A percentile compares a stretch with the other conserved stretches of the same genome.
Evolutionary conservation across 2,329 filamentous ascomycete species (phyloP).

Genomic region (Penicillium aurantiogriseum): DNA sequence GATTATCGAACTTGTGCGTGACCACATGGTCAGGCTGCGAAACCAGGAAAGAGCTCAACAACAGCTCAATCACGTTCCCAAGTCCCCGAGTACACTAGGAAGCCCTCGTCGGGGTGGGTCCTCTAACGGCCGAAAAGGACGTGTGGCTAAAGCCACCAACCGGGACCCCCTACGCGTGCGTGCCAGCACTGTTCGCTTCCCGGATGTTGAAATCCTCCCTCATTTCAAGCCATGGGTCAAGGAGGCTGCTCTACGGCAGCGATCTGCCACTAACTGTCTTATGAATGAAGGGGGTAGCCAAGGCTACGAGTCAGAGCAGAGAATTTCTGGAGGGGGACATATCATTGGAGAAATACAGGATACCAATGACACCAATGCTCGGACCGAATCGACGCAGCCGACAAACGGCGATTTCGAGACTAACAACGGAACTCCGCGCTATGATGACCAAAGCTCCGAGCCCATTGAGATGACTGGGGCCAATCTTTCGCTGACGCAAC

Average conservation of each 20-base stretch:
- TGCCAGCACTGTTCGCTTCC: constrained; percentile 28
- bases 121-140: not conserved
- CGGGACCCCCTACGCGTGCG: not conserved
- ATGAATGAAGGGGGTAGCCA: not conserved
- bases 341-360: not conserved
- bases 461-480: not conserved
- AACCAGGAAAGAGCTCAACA: constrained; percentile 8
- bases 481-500: not conserved
- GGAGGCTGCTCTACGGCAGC: constrained; percentile 1
- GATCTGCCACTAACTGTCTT: not conserved
- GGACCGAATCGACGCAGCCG: not conserved
- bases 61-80: not conserved
- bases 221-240: constrained; percentile 26
- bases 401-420: not conserved
- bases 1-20: constrained; percentile 26
- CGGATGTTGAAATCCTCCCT: constrained; percentile 43
- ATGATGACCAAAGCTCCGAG: not conserved
- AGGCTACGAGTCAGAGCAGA: not conserved
- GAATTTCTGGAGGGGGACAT: not conserved
- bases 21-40: constrained; percentile 19
- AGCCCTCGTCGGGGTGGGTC: not conserved
- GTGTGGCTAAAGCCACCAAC: not conserved
- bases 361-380: not conserved
- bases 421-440: too few species aligned
- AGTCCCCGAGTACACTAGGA: not conserved